Evolutionary conservation across 257 asterid species (phyloP), one percentile per base, ranked within the genome.

Genomic region (Verbena officinalis): DNA sequence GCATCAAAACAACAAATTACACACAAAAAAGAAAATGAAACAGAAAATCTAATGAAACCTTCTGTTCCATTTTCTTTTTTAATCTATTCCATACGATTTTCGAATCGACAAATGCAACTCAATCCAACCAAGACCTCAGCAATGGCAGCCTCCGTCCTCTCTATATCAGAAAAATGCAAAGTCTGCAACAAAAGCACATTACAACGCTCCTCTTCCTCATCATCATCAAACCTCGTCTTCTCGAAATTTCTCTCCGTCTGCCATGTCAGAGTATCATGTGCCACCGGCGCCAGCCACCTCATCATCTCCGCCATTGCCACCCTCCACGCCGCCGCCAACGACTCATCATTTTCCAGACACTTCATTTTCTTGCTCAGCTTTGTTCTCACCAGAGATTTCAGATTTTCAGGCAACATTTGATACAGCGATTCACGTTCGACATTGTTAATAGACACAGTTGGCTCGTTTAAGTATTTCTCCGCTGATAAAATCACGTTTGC

Each of bases 111-210:
- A 59, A 91, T 73, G 78, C 95, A 88, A 51, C 98, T 86, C 82
- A 91, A 67, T 8, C 90, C 90, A 12, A 91, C 98, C 74, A 88
- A 64, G 20, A 88, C 77, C 76, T 88, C 95, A 0, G 82, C 94
- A 73, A 91, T 86, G 73, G 98, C 96, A 2, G 98, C 90, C 59
- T 88, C 98, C 3, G 95, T 84, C 83, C 86, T 91, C 73, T 84
- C 98, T 74, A 75, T 83, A 68, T 91, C 96, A 5, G 98, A 68
- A 23, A 82, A 91, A 75, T 88, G 96, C 72, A 91, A 40, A 0
- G 96, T 88, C 74, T 88, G 88, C 74, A 84, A 51, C 67, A 88
- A 75, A 49, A 86, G 75, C 11, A 80, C 83, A 0, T 82, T 45
- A 0, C 89, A 78, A 36, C 40, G 1, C 8, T 36, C 11, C 1